phyloP scores from a whole-genome alignment of 139 green algal genomes.

The Gonium pectorale region DNA sequence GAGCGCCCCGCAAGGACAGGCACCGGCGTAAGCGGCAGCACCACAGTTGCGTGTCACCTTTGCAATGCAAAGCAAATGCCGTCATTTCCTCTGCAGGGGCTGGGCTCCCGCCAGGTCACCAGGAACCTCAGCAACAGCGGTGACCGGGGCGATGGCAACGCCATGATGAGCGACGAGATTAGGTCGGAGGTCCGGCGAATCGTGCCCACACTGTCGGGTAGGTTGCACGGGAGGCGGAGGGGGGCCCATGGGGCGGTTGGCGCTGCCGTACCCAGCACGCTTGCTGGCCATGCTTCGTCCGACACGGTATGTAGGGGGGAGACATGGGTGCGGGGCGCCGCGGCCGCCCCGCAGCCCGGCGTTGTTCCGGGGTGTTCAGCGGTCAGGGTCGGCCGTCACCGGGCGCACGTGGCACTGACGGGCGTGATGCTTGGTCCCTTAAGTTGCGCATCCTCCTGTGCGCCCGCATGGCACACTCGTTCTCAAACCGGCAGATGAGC shows the following conservation, averaged over 20 bases:
- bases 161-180: slow-evolving; percentile 51
- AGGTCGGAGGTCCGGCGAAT: slow-evolving; percentile 49
- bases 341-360: too few species aligned
- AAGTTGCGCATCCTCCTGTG: too few species aligned
- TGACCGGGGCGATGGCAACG: slow-evolving; percentile 16
- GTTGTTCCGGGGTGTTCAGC: too few species aligned
- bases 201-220: slow-evolving; percentile 41
- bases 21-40: too few species aligned
- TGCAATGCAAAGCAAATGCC: too few species aligned
- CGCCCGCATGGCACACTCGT: background rate
- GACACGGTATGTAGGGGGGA: too few species aligned
- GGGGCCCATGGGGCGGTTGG: background rate
- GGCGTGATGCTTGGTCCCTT: too few species aligned
- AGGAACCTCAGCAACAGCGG: slow-evolving; percentile 15
- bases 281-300: background rate
- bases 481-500: background rate
- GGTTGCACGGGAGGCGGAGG: background rate
- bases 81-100: background rate
- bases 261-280: background rate
- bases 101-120: slow-evolving; percentile 4
- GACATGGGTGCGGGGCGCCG: too few species aligned
- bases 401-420: too few species aligned
- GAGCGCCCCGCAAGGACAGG: too few species aligned
- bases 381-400: too few species aligned
- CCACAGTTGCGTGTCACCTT: too few species aligned